Conservation (phyloP, 805 yeast species). For the Cyberlindnera nakhonratchasimensis region DNA sequence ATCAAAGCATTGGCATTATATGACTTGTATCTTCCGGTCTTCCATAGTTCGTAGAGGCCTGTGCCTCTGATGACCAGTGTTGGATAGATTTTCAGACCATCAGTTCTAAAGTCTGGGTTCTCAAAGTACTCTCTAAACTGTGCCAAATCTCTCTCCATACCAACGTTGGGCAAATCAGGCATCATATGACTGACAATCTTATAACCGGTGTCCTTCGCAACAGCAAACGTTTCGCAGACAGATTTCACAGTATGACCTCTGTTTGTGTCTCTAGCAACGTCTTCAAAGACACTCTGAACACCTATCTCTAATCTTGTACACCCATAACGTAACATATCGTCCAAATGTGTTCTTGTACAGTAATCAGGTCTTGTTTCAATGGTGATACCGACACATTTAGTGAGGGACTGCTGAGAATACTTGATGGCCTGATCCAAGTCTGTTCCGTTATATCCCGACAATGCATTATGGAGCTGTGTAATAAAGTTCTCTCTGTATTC, state of each 20-base stretch:
- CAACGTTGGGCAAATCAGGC: constrained; percentile 99
- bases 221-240: constrained; percentile 91
- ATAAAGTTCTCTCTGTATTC: constrained; percentile 90
- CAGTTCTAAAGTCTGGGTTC: constrained; percentile 95
- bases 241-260: constrained; percentile 97
- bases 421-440: constrained; percentile 87
- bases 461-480: constrained; percentile 87
- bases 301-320: constrained; percentile 97
- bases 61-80: constrained; percentile 97
- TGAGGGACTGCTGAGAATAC: constrained; percentile 89
- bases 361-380: constrained; percentile 98
- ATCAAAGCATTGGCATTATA: constrained; percentile 92
- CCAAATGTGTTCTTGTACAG: constrained; percentile 91
- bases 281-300: constrained; percentile 95
- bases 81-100: constrained; percentile 93
- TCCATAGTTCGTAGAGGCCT: constrained; percentile 96
- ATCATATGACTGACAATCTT: constrained; percentile 98
- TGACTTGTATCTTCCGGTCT: constrained; percentile 89
- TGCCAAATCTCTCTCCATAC: constrained; percentile 95
- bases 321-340: constrained; percentile 94
- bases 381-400: constrained; percentile 97
- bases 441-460: constrained; percentile 86
- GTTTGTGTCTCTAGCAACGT: constrained; percentile 96
- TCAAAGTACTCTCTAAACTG: constrained; percentile 96
- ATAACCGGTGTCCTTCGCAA: constrained; percentile 97